Conservation (phyloP, 306 rosid species). For the Adenanthera pavonina region DNA sequence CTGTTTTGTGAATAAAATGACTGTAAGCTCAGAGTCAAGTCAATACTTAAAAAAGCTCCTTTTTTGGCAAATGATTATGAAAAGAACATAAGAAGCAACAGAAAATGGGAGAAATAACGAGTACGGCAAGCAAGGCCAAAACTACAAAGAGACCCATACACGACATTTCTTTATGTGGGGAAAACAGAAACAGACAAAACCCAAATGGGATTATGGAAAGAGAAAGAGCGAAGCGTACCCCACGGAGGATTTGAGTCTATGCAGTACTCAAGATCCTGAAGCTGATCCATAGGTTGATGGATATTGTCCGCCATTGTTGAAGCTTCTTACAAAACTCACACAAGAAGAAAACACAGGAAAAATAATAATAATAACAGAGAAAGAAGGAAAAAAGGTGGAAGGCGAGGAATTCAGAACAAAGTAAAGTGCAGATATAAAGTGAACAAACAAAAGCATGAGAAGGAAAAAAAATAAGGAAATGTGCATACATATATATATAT, state of each 20-base stretch:
- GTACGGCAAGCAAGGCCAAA: conserved; percentile 3
- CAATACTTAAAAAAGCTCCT: neutral
- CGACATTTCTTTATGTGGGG: conserved; percentile 29
- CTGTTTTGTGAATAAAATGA: neutral
- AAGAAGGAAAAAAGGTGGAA: conserved; percentile 33
- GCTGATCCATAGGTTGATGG: conserved; percentile 87
- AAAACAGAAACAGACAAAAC: conserved; percentile 13
- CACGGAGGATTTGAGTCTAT: conserved; percentile 89
- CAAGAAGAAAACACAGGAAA: conserved; percentile 2
- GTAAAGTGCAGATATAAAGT: conserved; percentile 68
- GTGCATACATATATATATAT: neutral
- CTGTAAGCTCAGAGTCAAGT: neutral
- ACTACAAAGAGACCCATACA: conserved; percentile 12
- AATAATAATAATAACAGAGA: neutral
- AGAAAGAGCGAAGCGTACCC: conserved; percentile 53
- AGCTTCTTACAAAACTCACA: conserved; percentile 44
- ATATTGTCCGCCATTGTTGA: conserved; percentile 74
- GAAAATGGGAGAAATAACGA: conserved; percentile 26
- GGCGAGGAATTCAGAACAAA: conserved; percentile 52
- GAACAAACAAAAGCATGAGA: conserved; percentile 47
- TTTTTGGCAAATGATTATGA: conserved; percentile 2
- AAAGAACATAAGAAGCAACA: neutral
- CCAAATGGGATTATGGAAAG: conserved; percentile 3
- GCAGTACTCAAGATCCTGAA: conserved; percentile 87
- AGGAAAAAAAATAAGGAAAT: conserved; percentile 7